Evolutionary conservation across 345 rosid species (phyloP).

Genomic region (Durio zibethinus): DNA sequence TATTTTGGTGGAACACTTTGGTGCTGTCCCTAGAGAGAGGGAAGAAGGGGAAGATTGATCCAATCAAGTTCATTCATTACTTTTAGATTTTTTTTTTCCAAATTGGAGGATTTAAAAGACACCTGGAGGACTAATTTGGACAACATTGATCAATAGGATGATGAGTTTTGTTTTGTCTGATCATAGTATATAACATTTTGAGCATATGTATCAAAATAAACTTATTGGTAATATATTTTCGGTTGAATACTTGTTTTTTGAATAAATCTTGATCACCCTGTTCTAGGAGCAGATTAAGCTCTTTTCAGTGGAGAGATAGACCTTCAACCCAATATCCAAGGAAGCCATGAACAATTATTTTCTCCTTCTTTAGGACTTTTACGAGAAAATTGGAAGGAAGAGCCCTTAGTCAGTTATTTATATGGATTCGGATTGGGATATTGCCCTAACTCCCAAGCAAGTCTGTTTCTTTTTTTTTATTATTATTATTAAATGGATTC

Average conservation of each 20-base stretch:
- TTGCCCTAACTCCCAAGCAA: neutral
- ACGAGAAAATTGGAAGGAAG: too few relatives aligned
- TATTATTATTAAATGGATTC: neutral
- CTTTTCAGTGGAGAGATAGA: neutral
- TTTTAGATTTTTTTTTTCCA: neutral
- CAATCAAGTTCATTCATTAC: neutral
- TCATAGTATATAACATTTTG: neutral
- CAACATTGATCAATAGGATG: neutral
- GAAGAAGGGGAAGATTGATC: conserved; percentile 46
- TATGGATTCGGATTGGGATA: neutral
- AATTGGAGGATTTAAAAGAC: neutral
- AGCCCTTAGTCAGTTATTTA: too few relatives aligned
- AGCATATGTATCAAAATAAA: conserved; percentile 5
- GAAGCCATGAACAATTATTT: neutral
- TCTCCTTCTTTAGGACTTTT: too few relatives aligned
- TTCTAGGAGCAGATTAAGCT: neutral
- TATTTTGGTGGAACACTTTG: conserved; percentile 68
- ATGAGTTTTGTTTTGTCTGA: neutral
- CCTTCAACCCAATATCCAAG: neutral
- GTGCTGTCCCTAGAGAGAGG: conserved; percentile 83
- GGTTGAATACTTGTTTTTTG: neutral
- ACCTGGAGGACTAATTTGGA: neutral
- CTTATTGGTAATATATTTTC: neutral
- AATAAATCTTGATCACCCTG: neutral
- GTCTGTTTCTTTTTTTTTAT: neutral